Percentiles rank a stretch among this genome's conserved stretches.
Conservation (phyloP, 2,329 filamentous ascomycete genomes). For the Cytospora piceae region DNA sequence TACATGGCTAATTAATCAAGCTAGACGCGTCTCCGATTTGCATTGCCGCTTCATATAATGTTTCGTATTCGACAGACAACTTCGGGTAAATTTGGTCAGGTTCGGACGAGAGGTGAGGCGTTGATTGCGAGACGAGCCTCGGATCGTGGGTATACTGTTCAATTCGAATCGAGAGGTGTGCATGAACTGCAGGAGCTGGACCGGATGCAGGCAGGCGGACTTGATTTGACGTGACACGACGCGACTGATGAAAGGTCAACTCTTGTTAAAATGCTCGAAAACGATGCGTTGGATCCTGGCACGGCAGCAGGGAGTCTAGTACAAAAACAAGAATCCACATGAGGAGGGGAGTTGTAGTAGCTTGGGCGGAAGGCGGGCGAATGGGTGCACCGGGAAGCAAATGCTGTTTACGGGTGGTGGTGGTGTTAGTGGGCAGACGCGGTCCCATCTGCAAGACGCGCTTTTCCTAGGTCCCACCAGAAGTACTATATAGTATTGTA, state of each 20-base stretch:
- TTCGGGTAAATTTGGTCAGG: not conserved
- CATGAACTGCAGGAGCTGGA: conserved; percentile 2
- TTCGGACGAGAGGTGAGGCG: conserved; percentile 2
- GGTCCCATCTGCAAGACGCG: conserved; percentile 10
- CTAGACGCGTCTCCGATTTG: conserved; percentile 39
- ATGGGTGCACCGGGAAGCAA: conserved; percentile 1
- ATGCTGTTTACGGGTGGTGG: conserved; percentile 4
- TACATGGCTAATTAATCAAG: conserved; percentile 67
- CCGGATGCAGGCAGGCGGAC: conserved; percentile 18
- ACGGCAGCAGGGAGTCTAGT: not conserved
- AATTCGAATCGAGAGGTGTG: not conserved
- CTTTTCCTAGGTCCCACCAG: not conserved
- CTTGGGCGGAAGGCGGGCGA: not conserved
- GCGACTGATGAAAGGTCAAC: conserved; percentile 14
- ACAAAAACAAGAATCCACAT: not conserved
- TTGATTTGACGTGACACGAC: conserved; percentile 26
- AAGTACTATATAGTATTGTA: not conserved
- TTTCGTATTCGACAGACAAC: conserved; percentile 1
- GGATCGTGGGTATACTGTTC: not conserved
- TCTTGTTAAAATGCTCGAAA: conserved; percentile 22
- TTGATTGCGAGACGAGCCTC: conserved; percentile 1
- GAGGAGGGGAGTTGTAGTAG: not conserved
- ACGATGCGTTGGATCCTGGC: conserved; percentile 14
- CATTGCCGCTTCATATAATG: conserved; percentile 42
- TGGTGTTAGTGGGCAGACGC: conserved; percentile 11